phyloP scores from a whole-genome alignment of 768 basidiomycete species.

The Nidularia pulvinata region DNA sequence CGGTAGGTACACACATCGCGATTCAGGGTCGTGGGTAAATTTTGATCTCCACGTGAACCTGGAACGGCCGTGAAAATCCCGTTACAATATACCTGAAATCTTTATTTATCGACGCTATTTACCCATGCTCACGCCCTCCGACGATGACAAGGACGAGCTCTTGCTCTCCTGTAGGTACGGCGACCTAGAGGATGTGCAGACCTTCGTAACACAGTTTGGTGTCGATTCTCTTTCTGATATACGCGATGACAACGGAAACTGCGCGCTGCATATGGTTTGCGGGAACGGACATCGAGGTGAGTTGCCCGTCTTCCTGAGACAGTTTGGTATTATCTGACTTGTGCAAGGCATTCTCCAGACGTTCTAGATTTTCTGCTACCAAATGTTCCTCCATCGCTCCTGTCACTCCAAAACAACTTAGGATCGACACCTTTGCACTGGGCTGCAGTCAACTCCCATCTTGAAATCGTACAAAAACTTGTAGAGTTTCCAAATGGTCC shows the following conservation, averaged over 20 bases:
- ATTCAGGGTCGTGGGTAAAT: not conserved
- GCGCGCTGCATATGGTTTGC: slow-evolving; percentile 81
- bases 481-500: slow-evolving; percentile 57
- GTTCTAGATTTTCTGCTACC: slow-evolving; percentile 76
- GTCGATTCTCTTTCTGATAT: slow-evolving; percentile 40
- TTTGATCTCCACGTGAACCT: not conserved
- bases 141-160: slow-evolving; percentile 68
- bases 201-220: slow-evolving; percentile 64
- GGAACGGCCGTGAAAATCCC: not conserved
- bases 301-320: slow-evolving; percentile 8
- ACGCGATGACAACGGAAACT: slow-evolving; percentile 80
- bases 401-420: slow-evolving; percentile 65
- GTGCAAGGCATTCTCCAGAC: slow-evolving; percentile 57
- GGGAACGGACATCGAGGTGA: slow-evolving; percentile 90
- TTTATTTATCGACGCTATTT: not conserved
- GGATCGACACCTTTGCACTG: slow-evolving; percentile 90
- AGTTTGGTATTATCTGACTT: slow-evolving; percentile 29
- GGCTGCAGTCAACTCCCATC: slow-evolving; percentile 86
- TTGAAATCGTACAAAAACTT: slow-evolving; percentile 57
- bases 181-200: slow-evolving; percentile 76
- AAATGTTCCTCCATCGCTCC: slow-evolving; percentile 46
- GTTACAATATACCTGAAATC: not conserved
- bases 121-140: slow-evolving; percentile 22
- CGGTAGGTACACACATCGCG: not conserved
- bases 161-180: slow-evolving; percentile 88